Conservation (phyloP, 78 protist genomes). For the Acrasis kona region DNA sequence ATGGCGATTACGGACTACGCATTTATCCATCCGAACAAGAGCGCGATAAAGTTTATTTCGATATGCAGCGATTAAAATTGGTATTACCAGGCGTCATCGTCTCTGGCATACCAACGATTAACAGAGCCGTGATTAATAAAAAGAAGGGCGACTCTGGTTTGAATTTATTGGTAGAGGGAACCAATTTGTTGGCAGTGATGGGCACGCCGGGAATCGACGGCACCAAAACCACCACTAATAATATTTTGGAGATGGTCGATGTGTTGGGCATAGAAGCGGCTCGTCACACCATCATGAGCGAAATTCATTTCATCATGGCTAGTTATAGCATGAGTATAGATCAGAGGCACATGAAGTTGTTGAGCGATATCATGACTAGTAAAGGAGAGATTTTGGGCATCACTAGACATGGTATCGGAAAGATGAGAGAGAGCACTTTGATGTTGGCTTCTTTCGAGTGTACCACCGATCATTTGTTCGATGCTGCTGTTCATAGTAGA, state of each 20-base stretch:
- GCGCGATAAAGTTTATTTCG: conserved; percentile 3
- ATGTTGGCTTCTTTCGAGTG: conserved; percentile 95
- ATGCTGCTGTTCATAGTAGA: conserved; percentile 76
- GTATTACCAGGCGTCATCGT: conserved; percentile 39
- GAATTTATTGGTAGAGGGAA: conserved; percentile 67
- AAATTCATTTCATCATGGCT: conserved; percentile 74
- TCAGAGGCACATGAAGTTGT: conserved; percentile 78
- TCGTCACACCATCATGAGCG: conserved; percentile 77
- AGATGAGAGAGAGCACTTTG: conserved; percentile 86
- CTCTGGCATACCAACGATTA: conserved; percentile 48
- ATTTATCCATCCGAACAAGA: conserved; percentile 9
- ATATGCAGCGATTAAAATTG: conserved; percentile 39
- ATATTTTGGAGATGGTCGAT: conserved; percentile 69
- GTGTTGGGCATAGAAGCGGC: conserved; percentile 97
- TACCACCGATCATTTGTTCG: conserved; percentile 95
- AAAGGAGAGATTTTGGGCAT: conserved; percentile 94
- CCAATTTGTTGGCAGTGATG: conserved; percentile 50
- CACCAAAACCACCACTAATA: conserved; percentile 59
- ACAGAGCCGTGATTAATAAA: conserved; percentile 73
- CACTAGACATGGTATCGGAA: conserved; percentile 93
- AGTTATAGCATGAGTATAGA: conserved; percentile 90
- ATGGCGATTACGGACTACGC: neutral
- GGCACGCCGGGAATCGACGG: conserved; percentile 51
- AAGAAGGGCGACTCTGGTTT: neutral
- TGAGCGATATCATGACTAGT: conserved; percentile 94